Evolutionary conservation across 768 basidiomycete species (phyloP).

Genomic region (Boletus pseudopeckii): DNA sequence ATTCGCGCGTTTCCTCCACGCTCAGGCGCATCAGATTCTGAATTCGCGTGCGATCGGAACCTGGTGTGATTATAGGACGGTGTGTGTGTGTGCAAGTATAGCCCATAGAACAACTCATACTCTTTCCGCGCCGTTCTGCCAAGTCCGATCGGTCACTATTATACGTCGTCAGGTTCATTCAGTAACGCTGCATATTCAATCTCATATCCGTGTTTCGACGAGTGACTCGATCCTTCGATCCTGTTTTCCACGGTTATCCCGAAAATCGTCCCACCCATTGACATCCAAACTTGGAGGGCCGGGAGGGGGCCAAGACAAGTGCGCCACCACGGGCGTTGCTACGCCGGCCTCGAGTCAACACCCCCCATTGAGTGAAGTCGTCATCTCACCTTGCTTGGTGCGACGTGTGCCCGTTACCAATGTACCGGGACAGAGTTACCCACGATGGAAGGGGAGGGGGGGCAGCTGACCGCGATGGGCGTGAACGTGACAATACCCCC

Average conservation of each 20-base stretch:
- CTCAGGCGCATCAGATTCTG: not conserved
- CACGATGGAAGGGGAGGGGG: not conserved
- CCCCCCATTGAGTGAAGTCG: conserved; percentile 4
- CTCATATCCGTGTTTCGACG: not conserved
- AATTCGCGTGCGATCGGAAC: not conserved
- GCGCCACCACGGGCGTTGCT: conserved; percentile 9
- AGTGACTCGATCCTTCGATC: not conserved
- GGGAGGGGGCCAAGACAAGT: not conserved
- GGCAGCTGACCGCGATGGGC: conserved; percentile 19
- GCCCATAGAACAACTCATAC: not conserved
- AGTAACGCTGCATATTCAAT: not conserved
- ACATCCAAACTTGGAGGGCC: not conserved
- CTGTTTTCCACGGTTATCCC: not conserved
- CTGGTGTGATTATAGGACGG: conserved; percentile 16
- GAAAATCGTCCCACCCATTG: not conserved
- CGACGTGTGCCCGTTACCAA: conserved; percentile 4
- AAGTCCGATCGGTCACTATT: not conserved
- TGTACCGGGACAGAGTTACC: conserved; percentile 15
- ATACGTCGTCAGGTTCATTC: not conserved
- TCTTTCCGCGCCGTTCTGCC: not conserved
- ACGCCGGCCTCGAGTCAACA: conserved; percentile 14
- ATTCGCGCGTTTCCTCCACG: conserved; percentile 6
- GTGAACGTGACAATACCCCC: not conserved
- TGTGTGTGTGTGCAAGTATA: conserved; percentile 3
- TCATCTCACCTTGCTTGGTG: conserved; percentile 10